phyloP scores from a whole-genome alignment of 306 rosid genomes.

The Cucurbita moschata region DNA sequence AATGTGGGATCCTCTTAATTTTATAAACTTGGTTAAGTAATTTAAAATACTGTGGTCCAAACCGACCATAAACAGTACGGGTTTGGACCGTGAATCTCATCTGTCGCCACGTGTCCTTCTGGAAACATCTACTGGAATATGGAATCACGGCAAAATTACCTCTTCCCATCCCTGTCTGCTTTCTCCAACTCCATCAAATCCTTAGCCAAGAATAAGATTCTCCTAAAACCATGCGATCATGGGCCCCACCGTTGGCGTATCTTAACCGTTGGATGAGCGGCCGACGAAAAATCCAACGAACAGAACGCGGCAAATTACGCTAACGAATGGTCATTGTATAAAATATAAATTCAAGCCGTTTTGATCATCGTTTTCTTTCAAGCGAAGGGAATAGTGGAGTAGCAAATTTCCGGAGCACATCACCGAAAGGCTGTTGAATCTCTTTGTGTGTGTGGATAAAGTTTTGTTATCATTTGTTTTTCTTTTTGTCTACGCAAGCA shows the following conservation, averaged over 20 bases:
- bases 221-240: background rate
- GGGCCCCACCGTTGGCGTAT: background rate
- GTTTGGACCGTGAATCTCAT: background rate
- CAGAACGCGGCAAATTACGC: too few species aligned
- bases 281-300: too few species aligned
- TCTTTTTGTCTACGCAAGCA: background rate
- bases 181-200: background rate
- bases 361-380: background rate
- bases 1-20: too few species aligned
- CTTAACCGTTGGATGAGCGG: background rate
- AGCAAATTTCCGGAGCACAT: background rate
- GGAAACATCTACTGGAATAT: constrained; percentile 22
- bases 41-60: background rate
- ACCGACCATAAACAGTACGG: background rate
- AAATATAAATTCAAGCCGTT: background rate
- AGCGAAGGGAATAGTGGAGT: background rate
- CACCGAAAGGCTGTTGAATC: background rate
- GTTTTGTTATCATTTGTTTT: background rate
- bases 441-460: background rate
- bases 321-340: too few species aligned
- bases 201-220: background rate
- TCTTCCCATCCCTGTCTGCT: background rate
- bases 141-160: background rate
- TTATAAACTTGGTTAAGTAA: too few species aligned
- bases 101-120: constrained; percentile 26